Percentiles rank a stretch among this genome's conserved stretches.
Conservation (phyloP, 2,329 filamentous ascomycete species). For the Mariannaea elegans region DNA sequence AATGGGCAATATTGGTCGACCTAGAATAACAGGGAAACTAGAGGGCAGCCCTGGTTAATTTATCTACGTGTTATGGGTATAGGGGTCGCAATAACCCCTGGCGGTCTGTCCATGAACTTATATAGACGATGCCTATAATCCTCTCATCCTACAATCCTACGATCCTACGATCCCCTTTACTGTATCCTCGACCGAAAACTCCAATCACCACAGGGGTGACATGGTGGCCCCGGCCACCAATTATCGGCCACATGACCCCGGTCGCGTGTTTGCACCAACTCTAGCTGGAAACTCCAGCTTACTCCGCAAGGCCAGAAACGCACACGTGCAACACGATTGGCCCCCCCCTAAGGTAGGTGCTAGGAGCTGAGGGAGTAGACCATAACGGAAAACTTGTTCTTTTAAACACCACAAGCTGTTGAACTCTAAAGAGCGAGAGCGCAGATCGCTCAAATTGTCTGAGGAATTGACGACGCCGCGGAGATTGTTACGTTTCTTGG, state of each 20-base stretch:
- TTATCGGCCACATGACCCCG: slow-evolving; percentile 18
- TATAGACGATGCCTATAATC: no score
- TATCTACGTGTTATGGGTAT: not conserved
- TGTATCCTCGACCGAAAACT: slow-evolving; percentile 29
- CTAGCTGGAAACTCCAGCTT: slow-evolving; percentile 30
- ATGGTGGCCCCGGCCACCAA: slow-evolving; percentile 32
- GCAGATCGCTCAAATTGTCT: no score
- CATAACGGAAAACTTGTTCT: not conserved
- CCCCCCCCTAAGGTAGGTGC: no score
- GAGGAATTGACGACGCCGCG: not conserved
- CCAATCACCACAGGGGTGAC: slow-evolving; percentile 29
- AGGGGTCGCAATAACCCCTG: no score
- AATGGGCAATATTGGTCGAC: not conserved
- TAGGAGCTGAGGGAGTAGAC: slow-evolving; percentile 8
- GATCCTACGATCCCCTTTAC: slow-evolving; percentile 26
- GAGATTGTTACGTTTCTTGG: slow-evolving; percentile 16
- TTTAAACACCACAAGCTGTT: not conserved
- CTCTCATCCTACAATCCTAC: not conserved
- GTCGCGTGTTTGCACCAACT: slow-evolving; percentile 24
- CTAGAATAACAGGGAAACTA: not conserved
- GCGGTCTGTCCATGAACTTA: no score
- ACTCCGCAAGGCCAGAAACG: slow-evolving; percentile 18
- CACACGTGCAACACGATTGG: slow-evolving; percentile 32
- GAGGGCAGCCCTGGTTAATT: not conserved
- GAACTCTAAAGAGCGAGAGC: slow-evolving; percentile 9